Conservation (phyloP, 257 asterid species). For the Galeopsis tetrahit region DNA sequence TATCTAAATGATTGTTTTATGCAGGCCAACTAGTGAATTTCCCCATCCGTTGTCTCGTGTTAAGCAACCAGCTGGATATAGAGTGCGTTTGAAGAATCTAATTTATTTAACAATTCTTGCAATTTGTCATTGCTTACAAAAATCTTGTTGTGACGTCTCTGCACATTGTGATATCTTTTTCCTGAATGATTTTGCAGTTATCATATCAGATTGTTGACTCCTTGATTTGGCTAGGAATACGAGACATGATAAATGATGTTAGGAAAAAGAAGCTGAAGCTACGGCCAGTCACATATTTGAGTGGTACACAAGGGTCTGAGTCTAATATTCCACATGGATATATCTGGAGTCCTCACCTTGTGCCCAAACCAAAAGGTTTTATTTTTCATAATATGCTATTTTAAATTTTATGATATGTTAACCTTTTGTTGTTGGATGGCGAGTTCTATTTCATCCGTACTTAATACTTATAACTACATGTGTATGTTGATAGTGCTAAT, state of each 20-base stretch:
- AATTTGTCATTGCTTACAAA: conserved; percentile 15
- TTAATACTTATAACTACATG: conserved; percentile 11
- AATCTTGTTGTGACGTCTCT: conserved; percentile 23
- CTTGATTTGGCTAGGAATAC: conserved; percentile 95
- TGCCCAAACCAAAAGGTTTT: conserved; percentile 96
- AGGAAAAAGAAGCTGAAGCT: conserved; percentile 91
- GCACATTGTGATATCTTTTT: conserved; percentile 37
- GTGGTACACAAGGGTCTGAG: conserved; percentile 88
- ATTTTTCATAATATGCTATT: conserved; percentile 26
- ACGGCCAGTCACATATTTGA: conserved; percentile 89
- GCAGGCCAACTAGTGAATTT: conserved; percentile 95
- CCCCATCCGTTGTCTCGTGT: conserved; percentile 98
- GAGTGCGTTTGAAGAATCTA: conserved; percentile 57
- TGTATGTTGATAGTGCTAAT: conserved; percentile 29
- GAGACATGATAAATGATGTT: conserved; percentile 91
- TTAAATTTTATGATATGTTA: not conserved
- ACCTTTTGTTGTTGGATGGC: conserved; percentile 16
- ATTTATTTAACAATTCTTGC: conserved; percentile 30
- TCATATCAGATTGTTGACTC: conserved; percentile 97
- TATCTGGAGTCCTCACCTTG: conserved; percentile 99
- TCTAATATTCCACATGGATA: conserved; percentile 88
- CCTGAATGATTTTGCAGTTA: conserved; percentile 67
- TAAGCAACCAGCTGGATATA: conserved; percentile 93
- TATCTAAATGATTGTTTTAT: conserved; percentile 37
- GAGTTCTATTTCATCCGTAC: conserved; percentile 17